Conservation (phyloP, 805 yeast species). For the Yamadazyma sp. region DNA sequence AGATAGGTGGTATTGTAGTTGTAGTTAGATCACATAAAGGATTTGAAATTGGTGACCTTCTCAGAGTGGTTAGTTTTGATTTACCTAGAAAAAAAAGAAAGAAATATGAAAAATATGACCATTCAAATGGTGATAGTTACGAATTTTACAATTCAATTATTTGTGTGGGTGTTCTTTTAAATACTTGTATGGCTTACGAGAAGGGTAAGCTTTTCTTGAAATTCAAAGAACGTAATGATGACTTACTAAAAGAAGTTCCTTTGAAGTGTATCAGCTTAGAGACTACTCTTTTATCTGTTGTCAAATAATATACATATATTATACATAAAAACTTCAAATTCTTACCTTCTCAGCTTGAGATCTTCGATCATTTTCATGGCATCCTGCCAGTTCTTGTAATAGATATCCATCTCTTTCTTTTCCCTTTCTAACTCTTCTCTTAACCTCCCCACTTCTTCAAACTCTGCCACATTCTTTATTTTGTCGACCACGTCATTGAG, state of each 20-base stretch:
- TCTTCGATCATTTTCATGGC: constrained; percentile 37
- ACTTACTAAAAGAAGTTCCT: constrained; percentile 28
- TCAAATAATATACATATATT: constrained; percentile 1
- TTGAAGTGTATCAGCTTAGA: constrained; percentile 27
- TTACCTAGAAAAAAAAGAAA: no score
- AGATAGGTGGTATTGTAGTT: constrained; percentile 31
- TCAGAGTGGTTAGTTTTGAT: constrained; percentile 26
- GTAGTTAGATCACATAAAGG: constrained; percentile 26
- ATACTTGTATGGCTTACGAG: constrained; percentile 22
- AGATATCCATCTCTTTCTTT: constrained; percentile 30
- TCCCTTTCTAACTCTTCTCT: constrained; percentile 7
- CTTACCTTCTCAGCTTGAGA: constrained; percentile 2
- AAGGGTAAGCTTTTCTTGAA: constrained; percentile 13
- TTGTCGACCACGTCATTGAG: constrained; percentile 15
- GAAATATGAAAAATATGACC: constrained; percentile 14
- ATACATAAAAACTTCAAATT: constrained; percentile 2
- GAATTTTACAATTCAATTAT: constrained; percentile 16
- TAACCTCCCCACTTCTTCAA: constrained; percentile 7
- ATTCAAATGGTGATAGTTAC: background rate
- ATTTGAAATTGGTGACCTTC: constrained; percentile 29
- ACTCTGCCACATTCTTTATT: constrained; percentile 7
- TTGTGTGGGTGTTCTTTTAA: constrained; percentile 30
- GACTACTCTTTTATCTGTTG: constrained; percentile 23
- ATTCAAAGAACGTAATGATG: constrained; percentile 16
- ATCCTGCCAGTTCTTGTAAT: constrained; percentile 36